phyloP scores from a whole-genome alignment of 768 basidiomycete genomes.

The Cytidiella melzeri region DNA sequence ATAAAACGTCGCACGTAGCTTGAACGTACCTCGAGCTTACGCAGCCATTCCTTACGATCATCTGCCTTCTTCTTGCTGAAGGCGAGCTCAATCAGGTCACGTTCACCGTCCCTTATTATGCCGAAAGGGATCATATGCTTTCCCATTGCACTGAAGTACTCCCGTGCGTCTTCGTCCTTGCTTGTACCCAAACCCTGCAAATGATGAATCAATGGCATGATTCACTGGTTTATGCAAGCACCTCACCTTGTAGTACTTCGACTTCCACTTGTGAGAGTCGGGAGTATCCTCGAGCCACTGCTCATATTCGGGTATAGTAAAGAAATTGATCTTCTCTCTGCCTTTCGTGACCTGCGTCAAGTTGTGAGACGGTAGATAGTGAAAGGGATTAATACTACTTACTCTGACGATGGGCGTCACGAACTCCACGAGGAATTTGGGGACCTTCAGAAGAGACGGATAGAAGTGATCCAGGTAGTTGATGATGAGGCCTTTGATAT shows the following conservation, averaged over 20 bases:
- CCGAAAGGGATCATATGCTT: constrained; percentile 96
- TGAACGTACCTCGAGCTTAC: constrained; percentile 72
- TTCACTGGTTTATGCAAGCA: not conserved
- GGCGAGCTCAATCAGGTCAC: constrained; percentile 88
- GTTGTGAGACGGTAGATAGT: not conserved
- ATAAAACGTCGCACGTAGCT: not conserved
- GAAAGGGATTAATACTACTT: constrained; percentile 19
- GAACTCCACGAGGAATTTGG: constrained; percentile 94
- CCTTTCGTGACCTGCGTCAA: constrained; percentile 64
- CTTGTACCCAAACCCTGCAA: constrained; percentile 92
- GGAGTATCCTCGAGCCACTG: constrained; percentile 80
- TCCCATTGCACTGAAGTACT: constrained; percentile 88
- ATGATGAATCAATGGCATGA: constrained; percentile 2
- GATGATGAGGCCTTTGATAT: constrained; percentile 98
- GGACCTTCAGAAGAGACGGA: constrained; percentile 86
- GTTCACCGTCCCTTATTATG: constrained; percentile 72
- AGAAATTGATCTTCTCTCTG: constrained; percentile 78
- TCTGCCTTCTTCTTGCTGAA: constrained; percentile 99
- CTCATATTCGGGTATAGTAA: constrained; percentile 96
- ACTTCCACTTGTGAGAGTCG: constrained; percentile 75
- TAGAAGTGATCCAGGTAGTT: constrained; percentile 98
- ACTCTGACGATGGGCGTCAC: constrained; percentile 98
- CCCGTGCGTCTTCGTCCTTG: constrained; percentile 80
- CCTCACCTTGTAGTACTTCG: constrained; percentile 95
- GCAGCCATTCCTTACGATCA: constrained; percentile 96